Percentiles rank a stretch among this genome's conserved stretches.
These are phyloP conservation scores for Backusella tarrabulga DNA, from an alignment of 192 early-diverging fungal species.

Conservation along the genomic window DNA sequence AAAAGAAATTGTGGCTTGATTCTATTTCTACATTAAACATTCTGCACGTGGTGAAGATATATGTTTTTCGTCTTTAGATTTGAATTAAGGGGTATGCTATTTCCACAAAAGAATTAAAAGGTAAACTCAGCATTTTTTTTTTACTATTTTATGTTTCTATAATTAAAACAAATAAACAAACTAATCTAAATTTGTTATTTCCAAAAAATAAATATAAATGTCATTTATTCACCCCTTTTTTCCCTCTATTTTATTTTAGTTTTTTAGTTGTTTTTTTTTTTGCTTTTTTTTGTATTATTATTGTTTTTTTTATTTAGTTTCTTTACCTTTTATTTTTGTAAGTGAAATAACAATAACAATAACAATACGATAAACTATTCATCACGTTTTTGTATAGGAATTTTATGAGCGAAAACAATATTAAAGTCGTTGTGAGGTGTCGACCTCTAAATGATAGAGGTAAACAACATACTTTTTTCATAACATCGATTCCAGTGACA, in stretches of 20 bases:
- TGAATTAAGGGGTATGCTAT: neutral
- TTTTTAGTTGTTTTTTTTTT: neutral
- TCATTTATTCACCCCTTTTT: neutral
- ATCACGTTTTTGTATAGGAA: neutral
- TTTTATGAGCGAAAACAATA: slow-evolving; percentile 47
- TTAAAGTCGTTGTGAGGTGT: slow-evolving; percentile 78
- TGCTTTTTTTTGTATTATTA: neutral
- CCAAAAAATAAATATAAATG: neutral
- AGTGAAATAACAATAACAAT: neutral
- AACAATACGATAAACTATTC: neutral
- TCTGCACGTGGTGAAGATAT: neutral
- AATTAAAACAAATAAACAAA: neutral
- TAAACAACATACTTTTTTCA: slow-evolving; percentile 17
- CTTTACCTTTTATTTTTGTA: neutral
- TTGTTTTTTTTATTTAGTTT: neutral
- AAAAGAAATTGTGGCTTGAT: neutral
- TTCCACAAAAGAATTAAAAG: neutral
- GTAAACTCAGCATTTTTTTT: neutral
- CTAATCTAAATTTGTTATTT: neutral
- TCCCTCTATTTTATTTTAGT: neutral
- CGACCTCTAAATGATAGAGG: slow-evolving; percentile 74
- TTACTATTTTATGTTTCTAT: neutral
- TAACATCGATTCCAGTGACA: neutral
- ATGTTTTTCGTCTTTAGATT: neutral
- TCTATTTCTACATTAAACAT: neutral